Conservation (phyloP, 805 yeast genomes). For the Hanseniaspora mollemarum region DNA sequence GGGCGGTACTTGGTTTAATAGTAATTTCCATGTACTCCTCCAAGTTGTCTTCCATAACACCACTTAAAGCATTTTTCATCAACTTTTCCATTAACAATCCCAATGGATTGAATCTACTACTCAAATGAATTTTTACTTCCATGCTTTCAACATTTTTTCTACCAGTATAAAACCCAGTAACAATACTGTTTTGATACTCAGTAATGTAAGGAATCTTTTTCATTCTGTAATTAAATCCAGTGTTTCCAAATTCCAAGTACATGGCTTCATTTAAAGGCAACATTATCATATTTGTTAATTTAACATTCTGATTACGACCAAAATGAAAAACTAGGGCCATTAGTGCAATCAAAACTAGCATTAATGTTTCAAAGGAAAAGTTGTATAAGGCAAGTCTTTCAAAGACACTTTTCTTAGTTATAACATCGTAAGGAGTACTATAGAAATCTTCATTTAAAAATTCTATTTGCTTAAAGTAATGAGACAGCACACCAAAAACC, state of each 20-base stretch:
- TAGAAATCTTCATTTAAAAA: constrained; percentile 27
- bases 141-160: constrained; percentile 63
- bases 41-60: constrained; percentile 46
- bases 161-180: constrained; percentile 72
- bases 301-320: constrained; percentile 52
- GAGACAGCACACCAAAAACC: not conserved
- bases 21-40: constrained; percentile 43
- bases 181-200: constrained; percentile 29
- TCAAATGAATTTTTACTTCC: constrained; percentile 48
- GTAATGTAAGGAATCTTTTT: constrained; percentile 31
- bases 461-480: constrained; percentile 19
- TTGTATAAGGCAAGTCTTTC: constrained; percentile 52
- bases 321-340: constrained; percentile 42
- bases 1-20: constrained; percentile 37
- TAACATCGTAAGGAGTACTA: constrained; percentile 36
- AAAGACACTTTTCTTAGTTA: constrained; percentile 44
- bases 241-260: constrained; percentile 62
- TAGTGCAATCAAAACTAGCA: constrained; percentile 40
- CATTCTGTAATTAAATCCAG: constrained; percentile 28
- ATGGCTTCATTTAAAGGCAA: constrained; percentile 42
- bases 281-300: constrained; percentile 44
- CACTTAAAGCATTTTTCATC: constrained; percentile 47
- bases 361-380: constrained; percentile 64
- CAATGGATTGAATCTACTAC: constrained; percentile 70
- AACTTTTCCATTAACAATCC: constrained; percentile 53